These are phyloP conservation scores for Cyamopsis tetragonoloba DNA, from an alignment of 306 rosid species.

Conservation along the genomic window DNA sequence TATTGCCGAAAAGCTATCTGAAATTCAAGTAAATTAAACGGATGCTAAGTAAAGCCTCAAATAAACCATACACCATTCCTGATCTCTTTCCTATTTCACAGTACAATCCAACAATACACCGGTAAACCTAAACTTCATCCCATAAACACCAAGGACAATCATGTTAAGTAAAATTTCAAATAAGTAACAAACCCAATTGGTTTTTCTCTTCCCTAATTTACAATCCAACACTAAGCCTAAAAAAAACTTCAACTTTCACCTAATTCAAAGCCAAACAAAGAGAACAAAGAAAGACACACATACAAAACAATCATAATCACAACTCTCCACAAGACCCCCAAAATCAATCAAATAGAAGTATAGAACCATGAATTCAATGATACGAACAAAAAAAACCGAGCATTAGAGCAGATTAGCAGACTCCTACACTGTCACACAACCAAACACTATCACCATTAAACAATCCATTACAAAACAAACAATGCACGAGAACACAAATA, in stretches of 20 bases:
- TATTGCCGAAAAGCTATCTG: not conserved
- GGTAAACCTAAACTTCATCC: not conserved
- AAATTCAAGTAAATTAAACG: not conserved
- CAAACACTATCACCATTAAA: not conserved
- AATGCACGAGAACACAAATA: not conserved
- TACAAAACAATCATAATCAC: not conserved
- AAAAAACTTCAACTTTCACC: not conserved
- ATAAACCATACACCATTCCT: not conserved
- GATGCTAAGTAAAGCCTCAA: not conserved
- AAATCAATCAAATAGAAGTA: not conserved
- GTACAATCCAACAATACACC: not conserved
- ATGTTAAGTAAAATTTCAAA: not conserved
- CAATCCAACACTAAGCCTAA: not conserved
- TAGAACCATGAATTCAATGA: too few relatives aligned
- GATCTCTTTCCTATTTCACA: not conserved
- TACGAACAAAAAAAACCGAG: too few relatives aligned
- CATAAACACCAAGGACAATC: not conserved
- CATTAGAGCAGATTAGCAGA: too few relatives aligned
- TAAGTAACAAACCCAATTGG: too few relatives aligned
- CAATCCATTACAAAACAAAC: not conserved
- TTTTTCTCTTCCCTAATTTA: not conserved
- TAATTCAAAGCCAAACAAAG: not conserved
- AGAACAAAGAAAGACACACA: not conserved
- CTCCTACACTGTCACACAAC: conserved; percentile 22
- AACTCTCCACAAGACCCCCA: not conserved